Base-by-base conservation (phyloP, 768 basidiomycete genomes). In the Cyathus striatus region DNA sequence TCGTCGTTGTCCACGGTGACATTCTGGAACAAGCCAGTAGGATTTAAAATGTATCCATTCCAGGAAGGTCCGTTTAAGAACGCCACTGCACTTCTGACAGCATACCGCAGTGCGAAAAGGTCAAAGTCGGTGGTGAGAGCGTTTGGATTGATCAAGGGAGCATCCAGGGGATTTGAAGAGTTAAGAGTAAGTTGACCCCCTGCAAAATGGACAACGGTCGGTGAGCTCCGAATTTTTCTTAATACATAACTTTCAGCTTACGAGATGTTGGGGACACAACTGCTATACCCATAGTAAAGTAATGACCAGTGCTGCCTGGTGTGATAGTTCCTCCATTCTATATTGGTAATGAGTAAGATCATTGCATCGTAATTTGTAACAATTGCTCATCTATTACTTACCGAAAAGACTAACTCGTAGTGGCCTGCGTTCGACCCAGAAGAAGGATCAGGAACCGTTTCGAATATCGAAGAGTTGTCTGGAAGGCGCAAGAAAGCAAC, bases 1-100 rank as follows among this genome's bases (percentile, higher is more conserved):
- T 43, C 62, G 42, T 68, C 65, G 4, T 54, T n/a, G n/a, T n/a
- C n/a, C n/a, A n/a, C 59, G 2, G 49, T 56, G 2, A 57, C 50
- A 37, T 43, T 47, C 7, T 30, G 27, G 13, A 41, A 20, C 7
- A 7, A 7, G n/a, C n/a, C n/a, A n/a, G n/a, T n/a, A 14, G 46
- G 46, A 1, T 18, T 18, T 4, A 43, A 13, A 20, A 43, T 27
- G 16, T 49, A 49, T 2, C 34, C 27, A 6, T 24, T 21, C 45
- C 45, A 49, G 0, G 43, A 40, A 4, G 42, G 39, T 3, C 43
- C 45, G 7, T 35, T 23, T 4, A 42, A 34, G 24, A 52, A 49
- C 3, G 43, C 38, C 4, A 21, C 32, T 9, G 46, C 46, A 16
- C 32, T 30, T 5, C 26, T 32, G 21, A 49, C 43, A 2, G 43